These are phyloP conservation scores for Phaffia australis DNA, from an alignment of 768 basidiomycete species.

Conservation along the genomic window DNA sequence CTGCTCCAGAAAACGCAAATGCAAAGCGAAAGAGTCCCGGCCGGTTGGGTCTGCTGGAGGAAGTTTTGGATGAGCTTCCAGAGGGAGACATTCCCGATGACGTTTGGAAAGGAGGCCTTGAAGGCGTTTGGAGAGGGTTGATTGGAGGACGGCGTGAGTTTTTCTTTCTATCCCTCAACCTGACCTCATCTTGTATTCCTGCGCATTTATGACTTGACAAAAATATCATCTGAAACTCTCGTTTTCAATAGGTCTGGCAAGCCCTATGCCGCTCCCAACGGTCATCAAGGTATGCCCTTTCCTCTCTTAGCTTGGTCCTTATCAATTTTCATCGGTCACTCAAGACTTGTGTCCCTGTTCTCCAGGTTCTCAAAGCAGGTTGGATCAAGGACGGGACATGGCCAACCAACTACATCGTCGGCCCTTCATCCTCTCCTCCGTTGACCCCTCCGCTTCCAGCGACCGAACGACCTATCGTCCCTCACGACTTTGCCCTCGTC, in stretches of 20 bases:
- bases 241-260: background rate
- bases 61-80: background rate
- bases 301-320: background rate
- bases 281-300: conserved; percentile 6
- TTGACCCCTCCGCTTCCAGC: too few relatives aligned
- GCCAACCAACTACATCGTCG: too few relatives aligned
- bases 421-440: too few relatives aligned
- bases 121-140: conserved; percentile 7
- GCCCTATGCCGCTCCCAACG: conserved; percentile 4
- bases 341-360: too few relatives aligned
- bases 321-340: too few relatives aligned
- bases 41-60: background rate
- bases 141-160: conserved; percentile 9
- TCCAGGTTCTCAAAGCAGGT: too few relatives aligned
- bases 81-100: background rate
- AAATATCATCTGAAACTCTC: background rate
- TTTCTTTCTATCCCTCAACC: background rate
- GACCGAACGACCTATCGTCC: too few relatives aligned
- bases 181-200: background rate
- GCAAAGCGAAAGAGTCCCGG: background rate
- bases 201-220: too few relatives aligned
- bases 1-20: background rate
- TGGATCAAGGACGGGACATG: too few relatives aligned
- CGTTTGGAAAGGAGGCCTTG: conserved; percentile 3
- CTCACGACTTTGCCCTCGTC: too few relatives aligned